Base-by-base conservation (phyloP, 2,329 filamentous ascomycete genomes). In the Trematosphaeria pertusa region DNA sequence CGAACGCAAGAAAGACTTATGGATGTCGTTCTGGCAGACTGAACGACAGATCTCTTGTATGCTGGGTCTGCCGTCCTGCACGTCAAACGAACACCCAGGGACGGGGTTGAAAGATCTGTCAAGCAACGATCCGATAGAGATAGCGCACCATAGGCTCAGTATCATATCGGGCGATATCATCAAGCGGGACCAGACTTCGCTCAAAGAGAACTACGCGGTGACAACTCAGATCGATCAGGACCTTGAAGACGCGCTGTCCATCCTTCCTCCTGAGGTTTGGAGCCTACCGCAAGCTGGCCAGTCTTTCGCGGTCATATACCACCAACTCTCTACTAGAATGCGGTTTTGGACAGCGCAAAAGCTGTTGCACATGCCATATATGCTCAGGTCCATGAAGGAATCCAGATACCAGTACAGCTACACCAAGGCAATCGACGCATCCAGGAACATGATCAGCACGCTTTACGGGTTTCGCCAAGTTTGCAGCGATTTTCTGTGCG, bases 41-140 rank as follows among this genome's bases (percentile, higher is more conserved):
- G 42, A 45, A 24, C 7, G 42, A 3, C 42, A 38, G 17, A 20
- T 45, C 2, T 37, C 42, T 21, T 30, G 42, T 18, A 37, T 45
- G 26, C 42, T 45, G 3, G 42, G 42, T 3, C 26, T 45, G 15
- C 42, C 42, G 3, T 31, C 22, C 15, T 45, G 22, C 9, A 38
- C 34, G 18, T 20, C 42, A 14, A 38, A 37, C n/a, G 19, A 28
- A 2, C 42, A 45, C 18, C 34, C 42, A 17, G 42, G 42, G 12
- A 37, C 17, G 7, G 22, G n/a, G 12, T 26, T 22, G 2, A 15
- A 14, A 2, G 26, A 41, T 15, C 8, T 21, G 17, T 22, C 8
- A 3, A 33, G 15, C 28, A 24, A 8, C 3, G 38, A 41, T 8
- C 3, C 38, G 6, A 21, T 22, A 10, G 3, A 9, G 2, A 33